A percentile compares a stretch with the other conserved stretches of the same genome.
Evolutionary conservation across 352 stramenopile genomes (phyloP).

Genomic region (Phytophthora fragariae): DNA sequence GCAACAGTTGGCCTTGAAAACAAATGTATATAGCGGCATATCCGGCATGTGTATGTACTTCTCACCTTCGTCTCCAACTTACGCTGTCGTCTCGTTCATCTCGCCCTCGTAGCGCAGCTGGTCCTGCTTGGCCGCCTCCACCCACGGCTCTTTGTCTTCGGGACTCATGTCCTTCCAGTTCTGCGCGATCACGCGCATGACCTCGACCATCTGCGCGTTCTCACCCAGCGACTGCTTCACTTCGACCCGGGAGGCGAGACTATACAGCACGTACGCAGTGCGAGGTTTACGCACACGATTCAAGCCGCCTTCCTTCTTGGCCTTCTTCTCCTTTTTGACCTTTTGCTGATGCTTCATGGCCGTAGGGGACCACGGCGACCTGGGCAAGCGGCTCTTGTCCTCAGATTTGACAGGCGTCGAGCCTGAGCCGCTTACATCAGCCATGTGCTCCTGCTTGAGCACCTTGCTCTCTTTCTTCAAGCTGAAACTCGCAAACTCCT

Average conservation of each 20-base stretch:
- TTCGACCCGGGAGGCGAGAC: conserved; percentile 63
- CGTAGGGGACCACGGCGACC: conserved; percentile 71
- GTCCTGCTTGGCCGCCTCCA: conserved; percentile 67
- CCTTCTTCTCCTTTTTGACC: conserved; percentile 64
- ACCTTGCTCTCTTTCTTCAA: conserved; percentile 58
- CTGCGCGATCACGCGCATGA: conserved; percentile 64
- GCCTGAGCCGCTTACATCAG: conserved; percentile 38
- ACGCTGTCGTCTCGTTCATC: conserved; percentile 72
- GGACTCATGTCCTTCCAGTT: conserved; percentile 70
- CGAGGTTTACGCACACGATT: conserved; percentile 54
- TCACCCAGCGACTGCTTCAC: conserved; percentile 53
- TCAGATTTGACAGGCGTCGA: conserved; percentile 40
- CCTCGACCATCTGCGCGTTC: conserved; percentile 61
- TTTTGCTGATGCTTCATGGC: conserved; percentile 72
- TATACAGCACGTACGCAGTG: conserved; percentile 78
- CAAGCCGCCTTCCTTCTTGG: conserved; percentile 42
- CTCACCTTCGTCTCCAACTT: conserved; percentile 21
- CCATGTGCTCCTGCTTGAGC: conserved; percentile 53
- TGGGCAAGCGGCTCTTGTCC: conserved; percentile 49
- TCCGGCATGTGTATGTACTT: conserved; percentile 28
- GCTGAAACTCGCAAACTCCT: conserved; percentile 43
- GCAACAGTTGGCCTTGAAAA: conserved; percentile 19
- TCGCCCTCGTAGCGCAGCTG: conserved; percentile 70
- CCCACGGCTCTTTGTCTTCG: conserved; percentile 62
- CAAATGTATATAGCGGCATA: conserved; percentile 43